Conservation (phyloP, 192 early-diverging fungal species). For the Linnemannia hyalina region DNA sequence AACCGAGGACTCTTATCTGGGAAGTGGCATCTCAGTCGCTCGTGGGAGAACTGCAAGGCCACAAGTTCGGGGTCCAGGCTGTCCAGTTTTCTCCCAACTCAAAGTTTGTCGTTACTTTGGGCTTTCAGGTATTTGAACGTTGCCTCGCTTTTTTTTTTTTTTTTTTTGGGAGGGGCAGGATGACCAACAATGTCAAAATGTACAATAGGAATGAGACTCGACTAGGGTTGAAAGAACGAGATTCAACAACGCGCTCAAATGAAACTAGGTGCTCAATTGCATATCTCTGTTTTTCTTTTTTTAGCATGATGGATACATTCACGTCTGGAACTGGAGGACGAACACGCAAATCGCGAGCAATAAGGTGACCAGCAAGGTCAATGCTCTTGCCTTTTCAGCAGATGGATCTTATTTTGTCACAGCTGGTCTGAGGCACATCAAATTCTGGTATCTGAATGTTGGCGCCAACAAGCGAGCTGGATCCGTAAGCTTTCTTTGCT, state of each 20-base stretch:
- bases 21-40: conserved; percentile 67
- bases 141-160: no score
- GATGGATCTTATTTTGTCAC: conserved; percentile 81
- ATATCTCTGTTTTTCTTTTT: conserved; percentile 1
- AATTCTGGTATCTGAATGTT: conserved; percentile 83
- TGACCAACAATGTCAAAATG: background rate
- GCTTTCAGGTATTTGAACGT: conserved; percentile 69
- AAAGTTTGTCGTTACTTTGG: conserved; percentile 78
- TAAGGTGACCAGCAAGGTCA: conserved; percentile 70
- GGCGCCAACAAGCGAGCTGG: conserved; percentile 40
- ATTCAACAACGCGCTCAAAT: background rate
- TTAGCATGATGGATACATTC: conserved; percentile 84
- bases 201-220: background rate
- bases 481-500: conserved; percentile 15
- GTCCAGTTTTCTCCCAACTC: conserved; percentile 80
- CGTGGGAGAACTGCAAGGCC: conserved; percentile 74
- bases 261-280: background rate
- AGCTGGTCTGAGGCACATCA: conserved; percentile 81
- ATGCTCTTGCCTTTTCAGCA: conserved; percentile 73
- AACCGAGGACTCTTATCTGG: conserved; percentile 83
- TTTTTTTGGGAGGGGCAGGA: no score
- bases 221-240: background rate
- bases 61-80: conserved; percentile 82
- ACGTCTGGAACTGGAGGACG: conserved; percentile 88
- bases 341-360: conserved; percentile 72